These are phyloP conservation scores for Lactarius trivialis DNA, from an alignment of 768 basidiomycete species.

Conservation along the genomic window DNA sequence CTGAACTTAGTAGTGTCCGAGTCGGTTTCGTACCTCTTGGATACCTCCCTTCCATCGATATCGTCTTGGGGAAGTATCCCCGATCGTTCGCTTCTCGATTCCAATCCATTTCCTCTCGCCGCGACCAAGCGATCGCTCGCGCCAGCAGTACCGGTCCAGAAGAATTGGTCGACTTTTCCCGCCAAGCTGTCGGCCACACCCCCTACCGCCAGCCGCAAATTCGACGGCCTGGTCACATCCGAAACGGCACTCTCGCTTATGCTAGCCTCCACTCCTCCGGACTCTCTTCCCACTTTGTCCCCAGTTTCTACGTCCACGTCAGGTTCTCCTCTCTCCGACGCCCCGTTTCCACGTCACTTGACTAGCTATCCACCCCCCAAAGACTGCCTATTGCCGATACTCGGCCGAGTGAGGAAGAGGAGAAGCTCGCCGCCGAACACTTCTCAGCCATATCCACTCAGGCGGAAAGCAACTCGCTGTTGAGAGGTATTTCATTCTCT, in stretches of 20 bases:
- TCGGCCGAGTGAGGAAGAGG: not conserved
- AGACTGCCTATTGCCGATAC: conserved; percentile 1
- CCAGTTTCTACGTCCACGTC: not conserved
- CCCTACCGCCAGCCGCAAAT: not conserved
- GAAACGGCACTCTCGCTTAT: conserved; percentile 2
- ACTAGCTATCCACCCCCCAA: not conserved
- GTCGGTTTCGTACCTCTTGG: not conserved
- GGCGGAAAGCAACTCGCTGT: not conserved
- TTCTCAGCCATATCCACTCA: not conserved
- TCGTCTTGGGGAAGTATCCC: conserved; percentile 1
- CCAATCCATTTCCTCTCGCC: not conserved
- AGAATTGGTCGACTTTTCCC: not conserved
- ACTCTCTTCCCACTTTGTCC: not conserved
- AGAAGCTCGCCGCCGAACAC: not conserved
- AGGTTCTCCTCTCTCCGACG: not conserved
- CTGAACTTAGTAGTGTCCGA: not conserved
- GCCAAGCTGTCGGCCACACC: not conserved
- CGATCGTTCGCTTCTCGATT: no score
- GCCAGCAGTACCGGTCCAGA: not conserved
- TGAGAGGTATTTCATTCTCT: not conserved
- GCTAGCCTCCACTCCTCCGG: not conserved
- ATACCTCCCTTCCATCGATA: not conserved
- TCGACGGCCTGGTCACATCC: not conserved
- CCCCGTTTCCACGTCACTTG: not conserved
- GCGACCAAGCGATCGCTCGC: not conserved